Base-by-base conservation (phyloP, 805 yeast species). In the Henningerozyma blattae region DNA sequence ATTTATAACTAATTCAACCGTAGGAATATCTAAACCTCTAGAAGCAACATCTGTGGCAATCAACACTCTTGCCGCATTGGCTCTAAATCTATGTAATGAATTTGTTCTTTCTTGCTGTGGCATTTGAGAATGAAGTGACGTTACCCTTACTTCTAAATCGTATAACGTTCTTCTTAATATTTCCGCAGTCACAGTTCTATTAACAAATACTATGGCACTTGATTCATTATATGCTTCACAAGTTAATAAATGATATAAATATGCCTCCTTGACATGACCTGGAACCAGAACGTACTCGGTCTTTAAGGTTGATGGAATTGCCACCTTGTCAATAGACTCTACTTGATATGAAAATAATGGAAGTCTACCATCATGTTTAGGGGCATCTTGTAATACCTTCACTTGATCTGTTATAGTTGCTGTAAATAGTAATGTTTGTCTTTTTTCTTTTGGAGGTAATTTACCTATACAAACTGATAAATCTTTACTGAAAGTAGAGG, bases 21-120 rank as follows among this genome's bases (percentile, higher is more conserved):
- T 68, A 9, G 97, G 98, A 36, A 91, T 91, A 68, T 91, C 98
- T 43, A 91, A 69, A 56, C 98, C 98, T 72, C 98, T 75, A 19
- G 95, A 78, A 2, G 95, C 98, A 16, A 91, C 96, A 56, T 91
- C 98, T 0, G 99, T 91, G 6, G 97, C 95, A 14, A 91, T 77
- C 35, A 91, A 61, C 1, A 91, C 84, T 31, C 94, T 70, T 0
- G 97, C 97, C 3, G 95, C 96, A 35, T 83, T 81, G 0, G 97
- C 96, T 49, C 89, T 72, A 61, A 91, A 91, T 48, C 97, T 67
- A 43, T 87, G 97, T 35, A 91, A 63, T 0, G 96, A 83, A 54
- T 83, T 85, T 17, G 89, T 76, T 58, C 99, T 72, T 53, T 91
- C 97, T 19, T 68, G 59, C 59, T 91, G 99, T 1, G 89, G 87